Percentiles rank a stretch among this genome's conserved stretches.
phyloP scores from a whole-genome alignment of 2,329 filamentous ascomycete genomes.

The Fusarium subtropicale region DNA sequence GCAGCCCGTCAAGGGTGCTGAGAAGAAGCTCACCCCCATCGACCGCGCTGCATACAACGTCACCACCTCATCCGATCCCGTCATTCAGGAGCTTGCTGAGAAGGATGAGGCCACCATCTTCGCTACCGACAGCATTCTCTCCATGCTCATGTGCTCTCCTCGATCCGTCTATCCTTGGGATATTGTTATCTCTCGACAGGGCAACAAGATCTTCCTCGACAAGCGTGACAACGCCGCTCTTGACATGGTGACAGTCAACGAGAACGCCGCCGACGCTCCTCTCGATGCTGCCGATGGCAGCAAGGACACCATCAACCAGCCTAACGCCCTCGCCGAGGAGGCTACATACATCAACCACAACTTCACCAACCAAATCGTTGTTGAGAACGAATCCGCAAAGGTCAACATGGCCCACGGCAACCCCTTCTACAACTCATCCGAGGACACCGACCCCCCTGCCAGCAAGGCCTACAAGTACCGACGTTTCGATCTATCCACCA shows the following conservation, averaged over 20 bases:
- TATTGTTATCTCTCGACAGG: constrained; percentile 91
- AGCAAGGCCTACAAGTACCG: constrained; percentile 99
- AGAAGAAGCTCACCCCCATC: constrained; percentile 87
- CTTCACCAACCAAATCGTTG: constrained; percentile 95
- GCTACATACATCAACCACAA: constrained; percentile 99
- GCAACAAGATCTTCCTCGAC: constrained; percentile 98
- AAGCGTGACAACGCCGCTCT: constrained; percentile 96
- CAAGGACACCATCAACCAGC: constrained; percentile 95
- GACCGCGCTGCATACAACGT: constrained; percentile 98
- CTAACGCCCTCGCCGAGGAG: constrained; percentile 91
- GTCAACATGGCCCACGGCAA: constrained; percentile 88
- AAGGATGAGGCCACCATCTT: constrained; percentile 97
- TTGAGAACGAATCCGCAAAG: constrained; percentile 82
- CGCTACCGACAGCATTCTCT: constrained; percentile 95
- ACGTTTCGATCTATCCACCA: constrained; percentile 93
- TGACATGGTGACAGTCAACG: constrained; percentile 98
- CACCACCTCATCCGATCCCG: constrained; percentile 93
- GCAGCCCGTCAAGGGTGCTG: constrained; percentile 86
- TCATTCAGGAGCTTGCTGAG: constrained; percentile 96
- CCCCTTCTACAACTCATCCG: constrained; percentile 95
- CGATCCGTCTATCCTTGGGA: constrained; percentile 99
- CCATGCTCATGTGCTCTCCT: constrained; percentile 98
- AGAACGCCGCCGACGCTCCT: constrained; percentile 96
- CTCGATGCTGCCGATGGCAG: constrained; percentile 91
- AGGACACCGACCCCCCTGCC: constrained; percentile 92